Conservation (phyloP, 768 basidiomycete genomes). For the Lepiota brunneoincarnata region DNA sequence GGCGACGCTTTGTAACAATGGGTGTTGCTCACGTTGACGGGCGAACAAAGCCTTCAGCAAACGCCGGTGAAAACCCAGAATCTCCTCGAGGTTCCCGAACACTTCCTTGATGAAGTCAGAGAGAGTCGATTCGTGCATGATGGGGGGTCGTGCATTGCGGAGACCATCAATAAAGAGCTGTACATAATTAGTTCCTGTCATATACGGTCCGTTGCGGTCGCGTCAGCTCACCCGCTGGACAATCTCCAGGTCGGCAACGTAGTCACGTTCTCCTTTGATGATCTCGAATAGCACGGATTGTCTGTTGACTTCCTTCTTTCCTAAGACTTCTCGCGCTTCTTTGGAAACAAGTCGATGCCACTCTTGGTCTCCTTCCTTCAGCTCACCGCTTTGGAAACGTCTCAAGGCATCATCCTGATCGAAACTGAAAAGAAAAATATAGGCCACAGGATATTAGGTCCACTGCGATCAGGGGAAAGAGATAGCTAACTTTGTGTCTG, state of each 20-base stretch:
- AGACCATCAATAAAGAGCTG: conserved; percentile 78
- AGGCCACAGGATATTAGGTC: conserved; percentile 12
- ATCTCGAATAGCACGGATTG: conserved; percentile 89
- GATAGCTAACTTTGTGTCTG: conserved; percentile 8
- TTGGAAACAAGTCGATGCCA: conserved; percentile 80
- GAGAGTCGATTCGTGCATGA: conserved; percentile 55
- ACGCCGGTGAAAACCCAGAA: conserved; percentile 62
- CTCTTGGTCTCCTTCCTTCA: conserved; percentile 69
- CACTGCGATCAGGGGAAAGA: conserved; percentile 23
- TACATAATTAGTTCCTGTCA: background rate
- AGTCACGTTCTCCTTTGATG: conserved; percentile 86
- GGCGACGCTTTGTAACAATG: conserved; percentile 76
- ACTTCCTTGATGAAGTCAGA: conserved; percentile 74
- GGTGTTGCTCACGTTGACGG: conserved; percentile 83
- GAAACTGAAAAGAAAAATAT: conserved; percentile 41
- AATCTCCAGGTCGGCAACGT: conserved; percentile 76
- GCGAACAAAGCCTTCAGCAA: conserved; percentile 73
- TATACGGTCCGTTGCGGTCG: background rate
- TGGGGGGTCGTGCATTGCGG: conserved; percentile 55
- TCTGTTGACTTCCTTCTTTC: conserved; percentile 75
- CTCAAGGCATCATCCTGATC: conserved; percentile 61
- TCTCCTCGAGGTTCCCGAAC: conserved; percentile 77
- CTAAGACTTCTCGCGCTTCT: conserved; percentile 68
- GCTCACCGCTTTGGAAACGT: conserved; percentile 65
- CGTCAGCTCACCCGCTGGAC: conserved; percentile 54